Evolutionary conservation across 1,139 yeast genomes (phyloP), one percentile per base, ranked within the genome.

Genomic region (Yamadazyma epiphylla): DNA sequence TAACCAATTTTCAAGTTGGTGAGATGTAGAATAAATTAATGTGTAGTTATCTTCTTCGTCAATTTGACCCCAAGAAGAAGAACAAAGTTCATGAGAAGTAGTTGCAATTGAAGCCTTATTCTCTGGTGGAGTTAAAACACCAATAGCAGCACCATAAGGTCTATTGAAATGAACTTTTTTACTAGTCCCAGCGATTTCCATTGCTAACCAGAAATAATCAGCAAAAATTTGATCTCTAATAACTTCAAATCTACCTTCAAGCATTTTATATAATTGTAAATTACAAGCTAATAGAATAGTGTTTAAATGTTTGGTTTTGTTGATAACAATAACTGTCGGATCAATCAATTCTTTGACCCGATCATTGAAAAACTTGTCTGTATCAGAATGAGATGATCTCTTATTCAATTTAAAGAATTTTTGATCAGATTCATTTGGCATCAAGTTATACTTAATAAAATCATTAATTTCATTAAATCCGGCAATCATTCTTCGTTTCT

Each of bases 31-130:
- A 35, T 56, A 64, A 3, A 62, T 21, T 19, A 64, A 42, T 1
- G 49, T 37, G 19, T 39, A 33, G 13, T 49, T 53, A 28, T 58
- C 60, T 2, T 19, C 37, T 14, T 49, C 58, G 27, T 46, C 43
- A 3, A 61, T 33, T 40, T 64, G 70, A 3, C 59, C 65, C 65
- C 67, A 61, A 4, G 70, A 61, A 7, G 65, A 39, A 5, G 69
- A 60, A 36, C 71, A 64, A 4, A 64, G 37, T 36, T 64, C 70
- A 5, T 45, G 45, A 1, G 68, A 46, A 11, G 41, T 29, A 1
- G 54, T 49, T 3, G 49, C 42, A 4, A 35, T 28, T 3, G 45
- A 35, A 13, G 56, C 46, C 23, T 38, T 37, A 26, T 54, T 53
- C 19, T 39, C 39, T 4, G 35, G 27, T 1, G 69, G 70, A 0